Evolutionary conservation across 2,329 filamentous ascomycete genomes (phyloP).

Genomic region (Tolypocladium pustulatum): DNA sequence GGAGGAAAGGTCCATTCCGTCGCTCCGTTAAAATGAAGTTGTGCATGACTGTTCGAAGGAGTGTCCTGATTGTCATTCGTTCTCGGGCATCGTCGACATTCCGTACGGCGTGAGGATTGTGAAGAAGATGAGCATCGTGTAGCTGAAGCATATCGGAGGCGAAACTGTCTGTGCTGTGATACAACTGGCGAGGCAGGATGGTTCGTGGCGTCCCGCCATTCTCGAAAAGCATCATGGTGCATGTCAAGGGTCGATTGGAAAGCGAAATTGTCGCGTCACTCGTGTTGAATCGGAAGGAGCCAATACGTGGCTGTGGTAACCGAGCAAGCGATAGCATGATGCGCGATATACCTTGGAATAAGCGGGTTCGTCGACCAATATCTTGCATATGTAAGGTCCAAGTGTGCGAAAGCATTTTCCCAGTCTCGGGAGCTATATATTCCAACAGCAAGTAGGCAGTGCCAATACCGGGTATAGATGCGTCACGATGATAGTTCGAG

Average conservation of each 20-base stretch:
- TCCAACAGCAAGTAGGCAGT: constrained; percentile 12
- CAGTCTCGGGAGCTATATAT: constrained; percentile 9
- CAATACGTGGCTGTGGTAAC: constrained; percentile 9
- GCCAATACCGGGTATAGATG: constrained; percentile 1
- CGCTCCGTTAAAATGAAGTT: constrained; percentile 11
- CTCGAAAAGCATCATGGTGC: constrained; percentile 12
- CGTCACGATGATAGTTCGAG: constrained; percentile 7
- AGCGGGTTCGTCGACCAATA: constrained; percentile 1
- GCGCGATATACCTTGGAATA: constrained; percentile 10
- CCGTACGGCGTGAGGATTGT: constrained; percentile 14
- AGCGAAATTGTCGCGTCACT: constrained; percentile 17
- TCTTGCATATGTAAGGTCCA: constrained; percentile 7
- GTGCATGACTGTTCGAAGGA: constrained; percentile 16
- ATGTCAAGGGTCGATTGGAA: constrained; percentile 12
- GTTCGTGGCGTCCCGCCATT: constrained; percentile 20
- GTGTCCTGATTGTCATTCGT: constrained; percentile 14
- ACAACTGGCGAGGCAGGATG: constrained; percentile 19
- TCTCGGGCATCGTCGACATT: constrained; percentile 14
- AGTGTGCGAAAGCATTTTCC: constrained; percentile 11
- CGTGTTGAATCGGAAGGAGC: constrained; percentile 11
- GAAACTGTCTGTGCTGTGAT: constrained; percentile 16
- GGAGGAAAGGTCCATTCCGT: constrained; percentile 14
- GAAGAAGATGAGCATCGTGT: constrained; percentile 15
- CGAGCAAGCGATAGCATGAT: constrained; percentile 11
- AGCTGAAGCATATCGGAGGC: constrained; percentile 16